phyloP scores from a whole-genome alignment of 1,139 yeast species.

The Kodamaea fungicola region DNA sequence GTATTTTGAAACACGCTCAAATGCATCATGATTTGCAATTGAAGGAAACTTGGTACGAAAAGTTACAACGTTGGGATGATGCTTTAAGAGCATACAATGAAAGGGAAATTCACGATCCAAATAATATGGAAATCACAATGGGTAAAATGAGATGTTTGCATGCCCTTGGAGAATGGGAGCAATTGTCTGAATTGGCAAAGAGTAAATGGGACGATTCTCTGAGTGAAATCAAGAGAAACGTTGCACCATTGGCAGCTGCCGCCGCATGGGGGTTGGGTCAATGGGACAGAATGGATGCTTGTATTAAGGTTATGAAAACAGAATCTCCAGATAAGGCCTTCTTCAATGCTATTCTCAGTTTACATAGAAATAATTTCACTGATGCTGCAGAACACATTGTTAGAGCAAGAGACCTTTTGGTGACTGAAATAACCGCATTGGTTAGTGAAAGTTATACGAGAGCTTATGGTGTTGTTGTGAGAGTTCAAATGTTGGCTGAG shows the following conservation, averaged over 20 bases:
- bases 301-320: conserved; percentile 81
- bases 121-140: conserved; percentile 77
- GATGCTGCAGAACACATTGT: conserved; percentile 78
- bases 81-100: conserved; percentile 87
- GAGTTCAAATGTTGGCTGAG: conserved; percentile 96
- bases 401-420: conserved; percentile 82
- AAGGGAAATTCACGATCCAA: conserved; percentile 56
- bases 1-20: conserved; percentile 93
- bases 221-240: conserved; percentile 72
- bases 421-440: conserved; percentile 90
- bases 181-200: conserved; percentile 78
- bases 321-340: conserved; percentile 95
- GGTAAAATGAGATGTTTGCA: conserved; percentile 98
- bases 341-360: conserved; percentile 81
- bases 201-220: conserved; percentile 79
- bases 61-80: conserved; percentile 96
- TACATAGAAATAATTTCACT: conserved; percentile 82
- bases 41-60: conserved; percentile 97
- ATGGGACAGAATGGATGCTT: conserved; percentile 95
- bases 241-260: conserved; percentile 97
- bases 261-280: conserved; percentile 99
- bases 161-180: conserved; percentile 98
- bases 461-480: conserved; percentile 93
- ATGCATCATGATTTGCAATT: conserved; percentile 87
- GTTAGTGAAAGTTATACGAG: conserved; percentile 95